A percentile compares a stretch with the other conserved stretches of the same genome.
These are phyloP conservation scores for Candida tibetensis DNA, from an alignment of 805 yeast genomes.

Conservation along the genomic window DNA sequence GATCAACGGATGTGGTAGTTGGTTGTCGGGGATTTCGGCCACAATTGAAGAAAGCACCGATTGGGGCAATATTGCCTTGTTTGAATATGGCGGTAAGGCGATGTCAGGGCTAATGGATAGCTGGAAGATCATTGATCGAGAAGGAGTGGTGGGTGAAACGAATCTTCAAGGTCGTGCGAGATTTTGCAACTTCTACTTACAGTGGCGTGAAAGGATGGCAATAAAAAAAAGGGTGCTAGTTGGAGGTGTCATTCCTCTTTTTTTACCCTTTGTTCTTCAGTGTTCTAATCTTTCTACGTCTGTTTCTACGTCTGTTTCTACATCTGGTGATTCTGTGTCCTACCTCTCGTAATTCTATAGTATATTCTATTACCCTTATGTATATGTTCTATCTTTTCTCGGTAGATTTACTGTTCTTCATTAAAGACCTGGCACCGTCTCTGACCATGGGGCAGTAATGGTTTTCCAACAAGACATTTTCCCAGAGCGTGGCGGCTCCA, in stretches of 20 bases:
- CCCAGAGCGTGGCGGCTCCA: slow-evolving; percentile 91
- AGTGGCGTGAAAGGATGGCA: neutral
- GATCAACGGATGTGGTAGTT: slow-evolving; percentile 39
- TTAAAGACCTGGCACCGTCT: slow-evolving; percentile 51
- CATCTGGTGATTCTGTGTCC: no score
- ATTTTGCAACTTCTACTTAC: neutral
- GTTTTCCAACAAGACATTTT: slow-evolving; percentile 67
- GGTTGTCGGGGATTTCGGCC: slow-evolving; percentile 12
- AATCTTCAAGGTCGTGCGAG: neutral
- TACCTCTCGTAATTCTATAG: no score
- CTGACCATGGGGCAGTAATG: slow-evolving; percentile 85
- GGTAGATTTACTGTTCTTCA: slow-evolving; percentile 34
- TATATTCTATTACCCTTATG: neutral
- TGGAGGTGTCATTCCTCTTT: neutral
- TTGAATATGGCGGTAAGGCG: slow-evolving; percentile 23
- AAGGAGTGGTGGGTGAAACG: neutral
- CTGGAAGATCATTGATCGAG: neutral
- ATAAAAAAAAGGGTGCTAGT: neutral
- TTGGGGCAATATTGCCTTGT: slow-evolving; percentile 32
- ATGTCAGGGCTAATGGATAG: neutral
- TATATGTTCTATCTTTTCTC: slow-evolving; percentile 4
- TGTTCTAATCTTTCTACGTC: no score
- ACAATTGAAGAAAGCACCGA: slow-evolving; percentile 22
- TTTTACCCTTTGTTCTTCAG: no score
- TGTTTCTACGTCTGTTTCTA: no score